Evolutionary conservation across 495 filamentous ascomycete species (phyloP), one percentile per base, ranked within the genome.

Genomic region (Choiromyces venosus): DNA sequence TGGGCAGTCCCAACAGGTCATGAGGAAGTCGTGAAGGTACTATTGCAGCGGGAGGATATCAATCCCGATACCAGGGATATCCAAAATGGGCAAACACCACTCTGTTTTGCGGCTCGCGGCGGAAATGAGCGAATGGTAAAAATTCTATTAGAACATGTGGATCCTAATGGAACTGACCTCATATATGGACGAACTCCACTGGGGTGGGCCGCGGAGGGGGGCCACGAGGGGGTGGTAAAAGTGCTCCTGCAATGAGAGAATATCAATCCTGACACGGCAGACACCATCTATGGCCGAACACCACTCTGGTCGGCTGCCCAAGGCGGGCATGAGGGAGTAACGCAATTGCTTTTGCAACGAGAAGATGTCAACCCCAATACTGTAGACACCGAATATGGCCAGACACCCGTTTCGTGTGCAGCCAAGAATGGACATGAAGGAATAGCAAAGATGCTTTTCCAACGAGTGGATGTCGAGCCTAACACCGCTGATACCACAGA

Each of bases 391-490:
- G 42, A 19, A 36, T 25, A 75, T 61, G 73, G 76, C 21, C 79
- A 78, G 40, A 84, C 81, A 10, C 81, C 84, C 36, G 78, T 86
- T 42, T 82, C 74, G 18, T 82, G 69, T 74, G 84, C 84, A 33
- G 81, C 82, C 21, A 73, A 68, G 67, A 72, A 72, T 18, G 84
- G 83, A 4, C 79, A 85, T 69, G 73, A 81, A 37, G 80, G 67
- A 14, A 73, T 86, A 69, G 85, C 75, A 14, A 9, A 35, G 65
- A n/a, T 72, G 12, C 65, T 68, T 18, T 39, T 74, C 21, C 40
- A 29, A 21, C 73, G 56, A n/a, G 14, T 42, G 38, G 73, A 72
- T 29, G 68, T 67, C 33, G 21, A 74, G 21, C 21, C 21, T 8
- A 52, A 52, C 21, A 25, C 19, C 6, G 37, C 38, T 18, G 69